Evolutionary conservation across 331 rosid genomes (phyloP).

Genomic region (Acacia concinna): DNA sequence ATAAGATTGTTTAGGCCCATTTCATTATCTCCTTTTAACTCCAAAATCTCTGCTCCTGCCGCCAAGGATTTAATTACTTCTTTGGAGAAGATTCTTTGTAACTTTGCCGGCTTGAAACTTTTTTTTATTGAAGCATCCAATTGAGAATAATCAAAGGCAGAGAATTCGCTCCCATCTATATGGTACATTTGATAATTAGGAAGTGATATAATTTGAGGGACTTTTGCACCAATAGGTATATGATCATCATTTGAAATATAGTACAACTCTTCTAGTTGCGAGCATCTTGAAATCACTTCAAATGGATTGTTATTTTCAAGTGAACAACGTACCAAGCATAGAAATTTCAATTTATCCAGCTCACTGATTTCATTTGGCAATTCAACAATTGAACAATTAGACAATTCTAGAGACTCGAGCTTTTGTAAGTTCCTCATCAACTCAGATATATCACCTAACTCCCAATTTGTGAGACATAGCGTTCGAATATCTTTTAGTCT

Average conservation of each 20-base stretch:
- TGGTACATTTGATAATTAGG: background rate
- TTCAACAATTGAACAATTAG: background rate
- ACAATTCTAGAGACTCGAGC: conserved; percentile 29
- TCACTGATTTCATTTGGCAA: background rate
- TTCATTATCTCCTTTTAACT: background rate
- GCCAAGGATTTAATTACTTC: background rate
- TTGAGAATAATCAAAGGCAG: background rate
- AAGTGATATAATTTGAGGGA: background rate
- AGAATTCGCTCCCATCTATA: background rate
- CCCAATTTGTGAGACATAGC: background rate
- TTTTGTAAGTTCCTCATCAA: background rate
- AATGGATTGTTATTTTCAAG: background rate
- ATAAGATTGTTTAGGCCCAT: no score
- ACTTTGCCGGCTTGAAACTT: background rate
- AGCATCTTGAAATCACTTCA: background rate
- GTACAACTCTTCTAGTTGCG: background rate
- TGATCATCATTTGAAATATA: background rate
- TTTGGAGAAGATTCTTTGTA: background rate
- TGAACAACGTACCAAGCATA: background rate
- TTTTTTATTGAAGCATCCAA: background rate
- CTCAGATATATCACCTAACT: conserved; percentile 26
- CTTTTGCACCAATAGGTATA: fast-evolving
- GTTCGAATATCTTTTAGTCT: background rate
- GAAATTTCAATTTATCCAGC: background rate
- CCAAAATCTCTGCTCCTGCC: background rate